Evolutionary conservation across 73 alveolate species (phyloP), one percentile per base, ranked within the genome.

Genomic region (Symbiodinium pilosum): DNA sequence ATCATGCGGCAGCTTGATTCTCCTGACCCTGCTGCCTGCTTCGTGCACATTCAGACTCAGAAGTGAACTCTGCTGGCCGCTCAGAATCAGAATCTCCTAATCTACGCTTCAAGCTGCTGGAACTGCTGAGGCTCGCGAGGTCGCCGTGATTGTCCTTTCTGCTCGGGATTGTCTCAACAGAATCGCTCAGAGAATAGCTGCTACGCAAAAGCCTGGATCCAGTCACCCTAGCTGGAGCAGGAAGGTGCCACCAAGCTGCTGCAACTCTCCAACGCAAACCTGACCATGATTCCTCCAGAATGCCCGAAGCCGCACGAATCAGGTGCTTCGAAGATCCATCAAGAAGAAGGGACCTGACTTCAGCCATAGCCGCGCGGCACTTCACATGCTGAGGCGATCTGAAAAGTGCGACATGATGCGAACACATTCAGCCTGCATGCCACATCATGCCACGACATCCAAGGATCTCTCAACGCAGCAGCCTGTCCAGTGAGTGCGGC

Each of bases 221-320:
- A n/a, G n/a, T n/a, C n/a, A n/a, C n/a, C n/a, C 81, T 3, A 64
- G 81, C 39, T 8, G 30, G 34, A 28, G 41, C 81, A 28, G 0
- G 81, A n/a, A 64, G n/a, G n/a, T 64, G 18, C 24, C 41, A 30
- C 81, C 81, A 64, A 64, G 81, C 9, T 18, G 38, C 81, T 4
- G 30, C 2, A 38, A 64, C 81, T 20, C 81, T 20, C 81, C 81
- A 64, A 30, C 34, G 38, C 81, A 64, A 64, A 28, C 38, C 41
- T 64, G 81, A 64, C 81, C 81, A 64, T 64, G 81, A 64, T n/a
- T 64, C 81, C 38, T 64, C 34, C 81, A 64, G 81, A 64, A 64
- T 64, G 81, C 30, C 81, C 81, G 39, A 38, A 26, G 24, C 81
- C 30, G 81, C 81, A 64, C 81, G 81, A 64, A 64, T 64, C 81